phyloP scores from a whole-genome alignment of 2,329 filamentous ascomycete species.

The Sporothrix pseudoabietina region DNA sequence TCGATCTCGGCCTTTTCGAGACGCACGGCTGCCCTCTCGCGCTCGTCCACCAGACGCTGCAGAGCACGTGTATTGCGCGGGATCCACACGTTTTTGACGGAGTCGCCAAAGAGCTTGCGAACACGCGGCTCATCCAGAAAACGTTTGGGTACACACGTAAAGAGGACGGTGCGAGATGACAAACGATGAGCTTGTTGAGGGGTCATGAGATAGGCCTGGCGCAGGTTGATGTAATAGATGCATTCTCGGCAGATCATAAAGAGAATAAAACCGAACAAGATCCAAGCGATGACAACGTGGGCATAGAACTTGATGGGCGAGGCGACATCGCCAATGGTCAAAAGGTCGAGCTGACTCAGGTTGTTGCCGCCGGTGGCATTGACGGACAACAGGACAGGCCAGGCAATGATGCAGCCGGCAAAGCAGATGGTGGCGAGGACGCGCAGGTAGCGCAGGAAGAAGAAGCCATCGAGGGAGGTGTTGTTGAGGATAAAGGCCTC shows the following conservation, averaged over 20 bases:
- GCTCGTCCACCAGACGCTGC: constrained; percentile 74
- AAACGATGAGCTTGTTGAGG: constrained; percentile 80
- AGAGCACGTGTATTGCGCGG: constrained; percentile 72
- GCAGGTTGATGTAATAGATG: constrained; percentile 90
- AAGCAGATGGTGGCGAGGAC: constrained; percentile 76
- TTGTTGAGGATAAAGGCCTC: constrained; percentile 84
- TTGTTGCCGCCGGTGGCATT: constrained; percentile 77
- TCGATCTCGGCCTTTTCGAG: constrained; percentile 82
- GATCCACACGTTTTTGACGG: constrained; percentile 83
- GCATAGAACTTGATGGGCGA: constrained; percentile 71
- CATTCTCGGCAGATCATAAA: constrained; percentile 87
- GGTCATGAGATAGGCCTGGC: constrained; percentile 89
- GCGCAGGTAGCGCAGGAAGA: constrained; percentile 84
- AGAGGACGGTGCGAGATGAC: constrained; percentile 90
- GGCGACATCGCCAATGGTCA: constrained; percentile 58
- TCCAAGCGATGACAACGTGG: constrained; percentile 76
- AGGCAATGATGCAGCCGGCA: constrained; percentile 77
- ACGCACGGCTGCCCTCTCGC: constrained; percentile 73
- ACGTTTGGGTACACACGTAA: constrained; percentile 77
- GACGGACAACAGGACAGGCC: constrained; percentile 81
- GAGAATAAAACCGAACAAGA: constrained; percentile 86
- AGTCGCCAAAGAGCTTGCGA: constrained; percentile 73
- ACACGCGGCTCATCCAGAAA: constrained; percentile 76
- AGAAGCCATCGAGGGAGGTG: constrained; percentile 84
- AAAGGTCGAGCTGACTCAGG: constrained; percentile 65